These are phyloP conservation scores for Yarrowia sp. DNA, from an alignment of 805 yeast genomes.

Conservation along the genomic window DNA sequence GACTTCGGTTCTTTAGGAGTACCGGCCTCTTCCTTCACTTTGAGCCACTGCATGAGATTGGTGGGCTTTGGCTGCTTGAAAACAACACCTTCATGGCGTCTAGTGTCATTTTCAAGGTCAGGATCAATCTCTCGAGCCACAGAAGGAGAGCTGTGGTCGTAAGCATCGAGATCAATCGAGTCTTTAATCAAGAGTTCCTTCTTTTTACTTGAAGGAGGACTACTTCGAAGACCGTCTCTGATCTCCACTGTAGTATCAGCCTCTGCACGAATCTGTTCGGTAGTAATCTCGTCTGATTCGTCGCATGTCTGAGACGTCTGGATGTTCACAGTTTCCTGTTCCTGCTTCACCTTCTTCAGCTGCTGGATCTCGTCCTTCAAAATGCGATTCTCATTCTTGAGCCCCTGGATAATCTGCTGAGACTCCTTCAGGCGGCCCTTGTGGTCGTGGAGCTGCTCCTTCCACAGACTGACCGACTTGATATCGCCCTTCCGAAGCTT, in stretches of 20 bases:
- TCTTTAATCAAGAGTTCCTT: slow-evolving; percentile 19
- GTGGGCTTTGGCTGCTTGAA: slow-evolving; percentile 20
- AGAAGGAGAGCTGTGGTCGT: slow-evolving; percentile 18
- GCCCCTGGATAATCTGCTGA: not conserved
- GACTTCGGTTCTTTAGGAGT: not conserved
- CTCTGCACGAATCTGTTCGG: slow-evolving; percentile 16
- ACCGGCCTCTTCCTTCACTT: slow-evolving; percentile 10
- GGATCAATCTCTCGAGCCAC: slow-evolving; percentile 25
- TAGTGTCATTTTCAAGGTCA: slow-evolving; percentile 4
- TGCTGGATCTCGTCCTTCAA: not conserved
- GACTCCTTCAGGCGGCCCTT: slow-evolving; percentile 11
- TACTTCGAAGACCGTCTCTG: not conserved
- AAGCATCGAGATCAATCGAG: slow-evolving; percentile 25
- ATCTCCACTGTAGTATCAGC: not conserved
- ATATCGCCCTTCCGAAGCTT: slow-evolving; percentile 32
- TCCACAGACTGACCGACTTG: slow-evolving; percentile 33
- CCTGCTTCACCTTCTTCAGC: slow-evolving; percentile 1
- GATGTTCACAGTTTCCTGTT: not conserved
- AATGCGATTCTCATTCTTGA: not conserved
- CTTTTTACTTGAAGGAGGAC: slow-evolving; percentile 1
- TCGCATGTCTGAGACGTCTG: slow-evolving; percentile 25
- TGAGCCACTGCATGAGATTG: slow-evolving; percentile 32
- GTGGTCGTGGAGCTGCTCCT: slow-evolving; percentile 19
- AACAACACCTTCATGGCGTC: slow-evolving; percentile 11
- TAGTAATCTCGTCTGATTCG: slow-evolving; percentile 14